phyloP scores from a whole-genome alignment of 805 yeast genomes.

The Maudiozyma barnettii region DNA sequence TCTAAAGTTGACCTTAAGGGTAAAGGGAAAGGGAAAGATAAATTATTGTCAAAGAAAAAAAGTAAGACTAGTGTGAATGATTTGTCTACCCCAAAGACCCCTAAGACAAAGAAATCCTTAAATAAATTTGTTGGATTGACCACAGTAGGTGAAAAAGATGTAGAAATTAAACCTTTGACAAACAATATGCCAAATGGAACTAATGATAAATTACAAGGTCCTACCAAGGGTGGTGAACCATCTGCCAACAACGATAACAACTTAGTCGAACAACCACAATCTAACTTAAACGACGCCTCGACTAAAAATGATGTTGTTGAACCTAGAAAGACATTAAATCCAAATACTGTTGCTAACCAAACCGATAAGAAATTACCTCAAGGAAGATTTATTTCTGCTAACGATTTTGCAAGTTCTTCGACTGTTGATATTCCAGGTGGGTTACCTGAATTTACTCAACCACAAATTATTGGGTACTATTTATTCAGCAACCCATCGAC shows the following conservation, averaged over 20 bases:
- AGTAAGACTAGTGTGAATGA: neutral
- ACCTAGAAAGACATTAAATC: neutral
- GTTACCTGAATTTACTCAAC: neutral
- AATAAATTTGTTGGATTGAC: neutral
- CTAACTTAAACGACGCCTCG: neutral
- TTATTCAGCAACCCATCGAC: neutral
- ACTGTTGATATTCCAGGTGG: neutral
- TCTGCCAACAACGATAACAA: neutral
- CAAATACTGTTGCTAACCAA: neutral
- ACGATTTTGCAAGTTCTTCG: neutral
- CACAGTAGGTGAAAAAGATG: neutral
- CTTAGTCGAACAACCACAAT: neutral
- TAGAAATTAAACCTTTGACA: neutral
- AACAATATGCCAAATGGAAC: neutral
- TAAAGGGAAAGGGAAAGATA: neutral
- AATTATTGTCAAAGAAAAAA: neutral
- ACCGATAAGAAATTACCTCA: neutral
- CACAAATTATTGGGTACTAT: neutral
- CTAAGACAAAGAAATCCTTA: neutral
- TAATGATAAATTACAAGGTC: neutral
- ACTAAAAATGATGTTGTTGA: neutral
- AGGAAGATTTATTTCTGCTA: neutral
- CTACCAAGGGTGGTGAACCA: neutral
- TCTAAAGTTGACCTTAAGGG: neutral
- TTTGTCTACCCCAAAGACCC: neutral